Evolutionary conservation across 169 alveolate genomes (phyloP).

Genomic region (Perkinsus marinus): DNA sequence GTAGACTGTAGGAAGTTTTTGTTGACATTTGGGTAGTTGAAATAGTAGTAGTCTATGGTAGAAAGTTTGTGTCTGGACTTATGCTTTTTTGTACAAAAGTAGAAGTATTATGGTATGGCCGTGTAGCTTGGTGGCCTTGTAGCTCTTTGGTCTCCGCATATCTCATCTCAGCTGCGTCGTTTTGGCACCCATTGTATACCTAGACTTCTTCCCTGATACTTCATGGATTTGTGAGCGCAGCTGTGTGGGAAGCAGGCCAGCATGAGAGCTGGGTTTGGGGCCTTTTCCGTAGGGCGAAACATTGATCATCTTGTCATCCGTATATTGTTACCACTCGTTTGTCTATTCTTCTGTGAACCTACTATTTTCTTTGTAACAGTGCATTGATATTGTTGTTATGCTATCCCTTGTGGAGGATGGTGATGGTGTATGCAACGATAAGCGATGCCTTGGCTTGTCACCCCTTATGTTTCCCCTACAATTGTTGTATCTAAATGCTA

Average conservation of each 20-base stretch:
- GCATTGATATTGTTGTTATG: neutral
- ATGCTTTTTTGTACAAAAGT: too few species aligned
- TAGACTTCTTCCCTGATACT: neutral
- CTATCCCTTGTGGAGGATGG: neutral
- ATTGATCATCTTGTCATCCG: neutral
- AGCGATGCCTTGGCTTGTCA: neutral
- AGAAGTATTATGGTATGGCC: too few species aligned
- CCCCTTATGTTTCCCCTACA: neutral
- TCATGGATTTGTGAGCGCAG: neutral
- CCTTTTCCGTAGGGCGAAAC: neutral
- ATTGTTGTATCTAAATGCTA: neutral
- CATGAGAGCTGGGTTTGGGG: neutral
- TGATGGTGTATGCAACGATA: neutral
- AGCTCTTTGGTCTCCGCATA: neutral
- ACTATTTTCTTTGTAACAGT: neutral
- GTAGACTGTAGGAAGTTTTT: too few species aligned
- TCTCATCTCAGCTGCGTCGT: neutral
- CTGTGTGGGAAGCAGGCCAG: neutral
- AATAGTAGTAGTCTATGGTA: too few species aligned
- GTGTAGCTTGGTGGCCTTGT: too few species aligned
- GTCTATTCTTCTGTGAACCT: neutral
- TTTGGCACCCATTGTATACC: neutral
- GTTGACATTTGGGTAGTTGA: too few species aligned
- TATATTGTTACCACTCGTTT: neutral
- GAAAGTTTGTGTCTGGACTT: too few species aligned